Percentiles rank a stretch among this genome's conserved stretches.
These are phyloP conservation scores for Endoconidiophora laricicola DNA, from an alignment of 2,329 filamentous ascomycete species.

Conservation along the genomic window DNA sequence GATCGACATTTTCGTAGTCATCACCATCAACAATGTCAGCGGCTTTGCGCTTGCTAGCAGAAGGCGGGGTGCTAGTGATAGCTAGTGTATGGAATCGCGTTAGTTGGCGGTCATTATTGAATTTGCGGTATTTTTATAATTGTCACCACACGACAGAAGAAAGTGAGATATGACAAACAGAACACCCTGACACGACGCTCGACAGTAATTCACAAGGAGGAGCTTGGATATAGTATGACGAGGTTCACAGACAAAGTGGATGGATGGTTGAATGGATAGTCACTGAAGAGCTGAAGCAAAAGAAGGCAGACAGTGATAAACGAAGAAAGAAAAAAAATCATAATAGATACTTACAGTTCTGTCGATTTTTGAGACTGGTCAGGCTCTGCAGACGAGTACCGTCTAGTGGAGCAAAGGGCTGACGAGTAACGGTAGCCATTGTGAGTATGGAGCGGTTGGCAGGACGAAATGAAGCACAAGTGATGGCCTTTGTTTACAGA, in stretches of 20 bases:
- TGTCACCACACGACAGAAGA: not conserved
- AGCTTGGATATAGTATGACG: too few species aligned
- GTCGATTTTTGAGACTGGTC: conserved; percentile 61
- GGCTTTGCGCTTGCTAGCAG: conserved; percentile 41
- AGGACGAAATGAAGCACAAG: not conserved
- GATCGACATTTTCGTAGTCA: conserved; percentile 46
- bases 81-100: conserved; percentile 1
- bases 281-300: too few species aligned
- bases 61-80: conserved; percentile 17
- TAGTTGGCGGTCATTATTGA: conserved; percentile 7
- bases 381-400: conserved; percentile 52
- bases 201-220: too few species aligned
- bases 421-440: conserved; percentile 44
- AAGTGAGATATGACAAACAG: not conserved
- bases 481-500: not conserved
- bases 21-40: conserved; percentile 30
- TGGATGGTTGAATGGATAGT: too few species aligned
- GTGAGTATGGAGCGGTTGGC: conserved; percentile 10
- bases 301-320: too few species aligned
- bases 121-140: not conserved
- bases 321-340: too few species aligned
- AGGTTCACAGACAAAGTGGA: too few species aligned
- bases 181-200: not conserved
- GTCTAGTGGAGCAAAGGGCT: conserved; percentile 62
- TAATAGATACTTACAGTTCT: conserved; percentile 41